Base-by-base conservation (phyloP, 257 asterid species). In the Phtheirospermum japonicum region DNA sequence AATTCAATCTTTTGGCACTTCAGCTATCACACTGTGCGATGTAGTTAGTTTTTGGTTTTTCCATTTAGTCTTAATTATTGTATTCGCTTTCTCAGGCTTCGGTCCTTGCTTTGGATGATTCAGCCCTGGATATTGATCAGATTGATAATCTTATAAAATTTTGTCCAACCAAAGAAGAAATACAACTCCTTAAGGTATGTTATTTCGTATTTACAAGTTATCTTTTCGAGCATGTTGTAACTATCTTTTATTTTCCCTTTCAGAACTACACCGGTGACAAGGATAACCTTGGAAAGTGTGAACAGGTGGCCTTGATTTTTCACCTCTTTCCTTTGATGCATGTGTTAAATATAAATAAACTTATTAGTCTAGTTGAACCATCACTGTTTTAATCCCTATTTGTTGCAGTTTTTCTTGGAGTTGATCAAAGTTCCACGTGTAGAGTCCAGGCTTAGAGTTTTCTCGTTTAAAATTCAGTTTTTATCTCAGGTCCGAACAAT, bases 101-200 rank as follows among this genome's bases (percentile, higher is more conserved):
- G 6, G 77, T 85, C 68, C 95, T 90, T 71, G 80, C 89, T n/a
- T 72, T 90, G 80, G 96, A 90, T 70, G 95, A 82, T 76, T 80
- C 86, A 31, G 81, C 85, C 51, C 71, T 87, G 73, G 96, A 90
- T 75, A 70, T 71, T 42, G 97, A 90, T 74, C 97, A 87, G 77
- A 93, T 90, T 39, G 97, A 87, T 53, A 90, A 85, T 74, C 88
- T 90, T 51, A 85, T 90, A 64, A 87, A 87, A 62, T 90, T 85
- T 78, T 87, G 96, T 76, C 97, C 97, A 64, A 83, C 93, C 71
- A 87, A 85, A 78, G 95, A 87, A 67, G 97, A 90, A 67, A 82
- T 77, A 56, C 95, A 83, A 59, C 83, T 82, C 77, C 90, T 90
- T 68, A 84, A 76, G 95, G 97, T 85, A 67, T 66, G 14, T 63